Evolutionary conservation across 495 filamentous ascomycete species (phyloP), one percentile per base, ranked within the genome.

Genomic region (Lasiosphaeria hispida): DNA sequence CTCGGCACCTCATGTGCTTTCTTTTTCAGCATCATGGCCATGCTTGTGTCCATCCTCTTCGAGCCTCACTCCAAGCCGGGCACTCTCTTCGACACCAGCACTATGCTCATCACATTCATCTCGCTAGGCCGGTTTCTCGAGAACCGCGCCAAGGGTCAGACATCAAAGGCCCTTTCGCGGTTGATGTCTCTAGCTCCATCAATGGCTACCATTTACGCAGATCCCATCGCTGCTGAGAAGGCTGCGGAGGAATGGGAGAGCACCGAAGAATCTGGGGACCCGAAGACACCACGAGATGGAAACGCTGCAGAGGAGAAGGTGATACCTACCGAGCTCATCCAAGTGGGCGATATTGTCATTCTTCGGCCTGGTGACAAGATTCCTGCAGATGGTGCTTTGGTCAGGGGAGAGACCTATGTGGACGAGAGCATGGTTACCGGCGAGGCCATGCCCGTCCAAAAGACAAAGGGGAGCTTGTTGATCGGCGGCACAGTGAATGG

Each of bases 391-490:
- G 94, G 94, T 17, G 80, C 83, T 36, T 84, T 99, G 47, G 89
- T 91, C 43, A 80, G 86, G 30, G 94, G 94, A 9, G 90, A 97
- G 72, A 92, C 89, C 19, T 96, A 93, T 67, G 84, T 97, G 40
- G 91, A 99, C 64, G 94, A 99, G 70, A 96, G 91, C 67, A 97
- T 97, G 95, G 92, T 99, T 40, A 99, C 95, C 10, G 94, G 94
- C 53, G 94, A 99, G 75, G 87, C 93, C 2, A 88, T 96, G 76
- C 92, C 93, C 0, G 91, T 97, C 37, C 84, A 89, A 58, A 99
- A 97, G 70, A 82, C 80, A 54, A 88, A 89, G 62, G 91, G 90
- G 1, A 86, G 83, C 66, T 69, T 83, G 41, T 73, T 97, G 39
- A 92, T 97, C 67, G 94, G 91, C n/a, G 94, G 94, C 8, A 99